These are phyloP conservation scores for Exophiala xenobiotica DNA, from an alignment of 2,329 filamentous ascomycete genomes.

Conservation along the genomic window DNA sequence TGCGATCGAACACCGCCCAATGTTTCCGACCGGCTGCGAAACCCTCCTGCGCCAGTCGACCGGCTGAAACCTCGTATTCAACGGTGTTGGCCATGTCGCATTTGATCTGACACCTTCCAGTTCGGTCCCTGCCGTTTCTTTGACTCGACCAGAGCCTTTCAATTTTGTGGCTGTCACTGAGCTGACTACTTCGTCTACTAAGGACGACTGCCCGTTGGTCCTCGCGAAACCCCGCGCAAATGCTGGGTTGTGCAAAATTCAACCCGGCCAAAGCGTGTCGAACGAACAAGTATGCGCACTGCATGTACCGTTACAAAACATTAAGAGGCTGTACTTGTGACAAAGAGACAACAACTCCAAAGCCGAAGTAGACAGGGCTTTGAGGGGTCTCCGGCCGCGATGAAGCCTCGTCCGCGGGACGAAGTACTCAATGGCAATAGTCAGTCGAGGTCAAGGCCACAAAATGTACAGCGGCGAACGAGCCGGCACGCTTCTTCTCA, in stretches of 20 bases:
- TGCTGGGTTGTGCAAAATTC: conserved; percentile 15
- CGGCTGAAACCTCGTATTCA: conserved; percentile 10
- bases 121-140: too few relatives aligned
- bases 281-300: conserved; percentile 16
- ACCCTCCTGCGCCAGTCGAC: conserved; percentile 6
- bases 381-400: conserved; percentile 1
- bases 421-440: conserved; percentile 7
- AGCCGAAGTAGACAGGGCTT: not conserved
- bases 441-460: conserved; percentile 19
- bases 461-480: conserved; percentile 16
- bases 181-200: too few relatives aligned
- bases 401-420: conserved; percentile 14
- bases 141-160: too few relatives aligned
- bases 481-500: conserved; percentile 24
- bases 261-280: conserved; percentile 14
- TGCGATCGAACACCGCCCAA: conserved; percentile 2
- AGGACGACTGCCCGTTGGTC: not conserved
- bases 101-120: not conserved
- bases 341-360: not conserved
- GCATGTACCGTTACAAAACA: not conserved
- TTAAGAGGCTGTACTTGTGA: conserved; percentile 9
- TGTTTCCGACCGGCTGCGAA: conserved; percentile 1
- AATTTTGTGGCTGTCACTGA: too few relatives aligned
- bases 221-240: conserved; percentile 15
- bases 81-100: not conserved